Conservation (phyloP, 1,139 yeast genomes). For the Nakaseomyces nivariensis region DNA sequence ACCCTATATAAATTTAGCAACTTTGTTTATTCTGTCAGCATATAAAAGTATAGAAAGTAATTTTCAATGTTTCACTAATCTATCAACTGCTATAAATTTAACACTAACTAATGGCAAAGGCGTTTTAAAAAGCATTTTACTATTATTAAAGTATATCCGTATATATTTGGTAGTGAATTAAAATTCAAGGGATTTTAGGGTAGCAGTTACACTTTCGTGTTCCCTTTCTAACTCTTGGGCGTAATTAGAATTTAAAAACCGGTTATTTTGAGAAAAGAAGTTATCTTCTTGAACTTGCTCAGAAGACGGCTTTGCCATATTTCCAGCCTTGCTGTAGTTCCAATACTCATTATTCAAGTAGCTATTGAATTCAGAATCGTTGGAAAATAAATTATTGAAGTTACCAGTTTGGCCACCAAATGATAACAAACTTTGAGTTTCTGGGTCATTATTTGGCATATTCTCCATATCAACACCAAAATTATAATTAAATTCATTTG, state of each 20-base stretch:
- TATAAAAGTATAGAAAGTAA: not conserved
- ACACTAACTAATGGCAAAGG: not conserved
- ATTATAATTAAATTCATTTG: slow-evolving; percentile 13
- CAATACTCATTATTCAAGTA: slow-evolving; percentile 26
- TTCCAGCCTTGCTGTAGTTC: slow-evolving; percentile 12
- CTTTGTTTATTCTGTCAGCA: not conserved
- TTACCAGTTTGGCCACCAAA: slow-evolving; percentile 28
- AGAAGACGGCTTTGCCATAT: not conserved
- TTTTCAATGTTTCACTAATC: not conserved
- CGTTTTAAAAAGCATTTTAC: not conserved
- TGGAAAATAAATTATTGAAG: slow-evolving; percentile 17
- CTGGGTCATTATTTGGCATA: slow-evolving; percentile 32
- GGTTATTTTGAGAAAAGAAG: slow-evolving; percentile 3
- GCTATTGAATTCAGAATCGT: slow-evolving; percentile 26
- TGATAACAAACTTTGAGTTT: slow-evolving; percentile 42
- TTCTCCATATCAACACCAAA: slow-evolving; percentile 17
- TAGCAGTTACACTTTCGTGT: not conserved
- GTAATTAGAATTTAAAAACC: slow-evolving; percentile 8
- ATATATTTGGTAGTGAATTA: not conserved
- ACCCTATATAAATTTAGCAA: not conserved
- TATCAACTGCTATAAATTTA: too few species aligned
- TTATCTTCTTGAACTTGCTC: not conserved
- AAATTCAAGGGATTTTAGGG: not conserved
- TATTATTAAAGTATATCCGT: too few species aligned
- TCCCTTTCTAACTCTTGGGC: slow-evolving; percentile 10